Evolutionary conservation across 768 basidiomycete genomes (phyloP), one percentile per base, ranked within the genome.

Genomic region (Phanerodontia chrysosporium): DNA sequence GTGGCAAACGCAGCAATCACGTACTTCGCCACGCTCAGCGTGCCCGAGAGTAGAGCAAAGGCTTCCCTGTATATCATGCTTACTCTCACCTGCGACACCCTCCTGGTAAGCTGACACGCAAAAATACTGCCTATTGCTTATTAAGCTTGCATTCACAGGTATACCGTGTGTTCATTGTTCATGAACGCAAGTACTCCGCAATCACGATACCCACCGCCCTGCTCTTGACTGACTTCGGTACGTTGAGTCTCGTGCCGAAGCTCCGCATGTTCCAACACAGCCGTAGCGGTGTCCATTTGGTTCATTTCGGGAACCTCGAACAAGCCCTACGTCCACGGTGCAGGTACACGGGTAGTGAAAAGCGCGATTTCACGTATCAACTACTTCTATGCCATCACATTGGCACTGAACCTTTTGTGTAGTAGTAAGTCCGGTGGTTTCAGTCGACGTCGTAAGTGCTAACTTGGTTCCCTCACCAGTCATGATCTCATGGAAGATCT

Each of bases 71-170:
- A 70, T 55, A 52, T 70, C 1, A 18, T 65, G 14, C 57, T 63
- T 25, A 70, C 70, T 4, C 2, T 70, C 16, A 54, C 69, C 27
- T 70, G 65, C 32, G 69, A 70, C 44, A 62, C 63, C 44, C 68
- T 70, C 57, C 67, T 70, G 49, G 69, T 70, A 49, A 55, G 65
- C 51, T 30, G n/a, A 27, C 6, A 22, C 32, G 22, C 13, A 18
- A 14, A 25, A 21, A 44, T 70, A 70, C 45, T 70, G 64, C 45
- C 46, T 36, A 36, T 59, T 58, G 21, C 63, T n/a, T n/a, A n/a
- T n/a, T n/a, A n/a, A n/a, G n/a, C n/a, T n/a, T n/a, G n/a, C n/a
- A 70, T 69, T 54, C 62, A 22, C 67, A 70, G 69, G 56, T 70
- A n/a, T 62, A 69, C 36, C 69, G 69, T 16, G 60, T 60, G 53